Conservation (phyloP, 2,329 filamentous ascomycete species). For the Penicillium sp. region DNA sequence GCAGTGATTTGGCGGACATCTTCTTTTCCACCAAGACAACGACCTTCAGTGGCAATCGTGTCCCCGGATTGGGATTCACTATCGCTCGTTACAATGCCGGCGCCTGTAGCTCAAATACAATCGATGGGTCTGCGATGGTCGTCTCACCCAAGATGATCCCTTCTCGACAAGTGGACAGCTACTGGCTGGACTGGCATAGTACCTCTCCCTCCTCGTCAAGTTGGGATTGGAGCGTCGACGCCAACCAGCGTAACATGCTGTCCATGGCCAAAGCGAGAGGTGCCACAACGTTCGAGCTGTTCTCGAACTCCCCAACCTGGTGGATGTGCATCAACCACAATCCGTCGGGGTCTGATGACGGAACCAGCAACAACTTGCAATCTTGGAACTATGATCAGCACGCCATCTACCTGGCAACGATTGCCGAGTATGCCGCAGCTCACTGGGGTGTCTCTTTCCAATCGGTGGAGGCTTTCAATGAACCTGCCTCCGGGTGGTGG, state of each 20-base stretch:
- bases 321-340: slow-evolving; percentile 11
- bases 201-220: slow-evolving; percentile 8
- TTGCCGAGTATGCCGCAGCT: slow-evolving; percentile 7
- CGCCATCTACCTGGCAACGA: slow-evolving; percentile 9
- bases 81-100: slow-evolving; percentile 12
- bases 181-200: slow-evolving; percentile 9
- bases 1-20: slow-evolving; percentile 8
- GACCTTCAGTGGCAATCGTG: slow-evolving; percentile 1
- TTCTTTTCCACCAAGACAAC: slow-evolving; percentile 7
- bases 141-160: slow-evolving; percentile 8
- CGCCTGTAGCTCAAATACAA: slow-evolving; percentile 9
- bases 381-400: slow-evolving; percentile 11
- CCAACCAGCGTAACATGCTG: slow-evolving; percentile 11
- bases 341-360: slow-evolving; percentile 6
- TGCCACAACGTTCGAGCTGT: slow-evolving; percentile 11
- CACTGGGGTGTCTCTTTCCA: slow-evolving; percentile 11
- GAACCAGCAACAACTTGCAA: slow-evolving; percentile 8
- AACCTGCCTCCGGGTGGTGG: slow-evolving; percentile 10
- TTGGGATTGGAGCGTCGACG: slow-evolving; percentile 12
- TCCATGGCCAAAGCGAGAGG: slow-evolving; percentile 6
- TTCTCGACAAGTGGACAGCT: slow-evolving; percentile 9
- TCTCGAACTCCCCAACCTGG: slow-evolving; percentile 12
- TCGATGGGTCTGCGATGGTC: slow-evolving; percentile 7
- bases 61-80: slow-evolving; percentile 9
- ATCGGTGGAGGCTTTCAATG: slow-evolving; percentile 11